Percentiles rank a stretch among this genome's conserved stretches.
phyloP scores from a whole-genome alignment of 2,329 filamentous ascomycete genomes.

The Pseudovirgaria hyperparasitica region DNA sequence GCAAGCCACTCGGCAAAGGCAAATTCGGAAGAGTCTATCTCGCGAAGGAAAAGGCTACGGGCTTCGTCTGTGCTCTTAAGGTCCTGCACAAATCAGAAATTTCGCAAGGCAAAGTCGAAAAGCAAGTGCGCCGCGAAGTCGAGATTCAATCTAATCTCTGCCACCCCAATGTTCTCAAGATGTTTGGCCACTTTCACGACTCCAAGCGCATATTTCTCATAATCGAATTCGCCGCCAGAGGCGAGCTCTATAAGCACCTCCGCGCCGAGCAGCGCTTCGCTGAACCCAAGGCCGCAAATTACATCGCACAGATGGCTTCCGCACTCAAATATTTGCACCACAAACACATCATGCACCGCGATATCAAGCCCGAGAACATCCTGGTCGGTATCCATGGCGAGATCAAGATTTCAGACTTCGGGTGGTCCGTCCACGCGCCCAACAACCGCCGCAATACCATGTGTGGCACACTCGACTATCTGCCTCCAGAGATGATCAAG shows the following conservation, averaged over 20 bases:
- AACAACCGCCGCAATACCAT: constrained; percentile 89
- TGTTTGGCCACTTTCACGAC: constrained; percentile 84
- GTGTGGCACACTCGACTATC: constrained; percentile 94
- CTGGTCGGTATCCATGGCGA: constrained; percentile 92
- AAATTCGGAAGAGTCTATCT: constrained; percentile 83
- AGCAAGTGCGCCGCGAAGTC: constrained; percentile 76
- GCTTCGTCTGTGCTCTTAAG: constrained; percentile 78
- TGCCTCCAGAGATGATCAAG: constrained; percentile 95
- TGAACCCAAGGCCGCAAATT: constrained; percentile 77
- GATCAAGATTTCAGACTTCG: constrained; percentile 97
- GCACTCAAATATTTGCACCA: constrained; percentile 84
- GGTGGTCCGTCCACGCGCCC: constrained; percentile 95
- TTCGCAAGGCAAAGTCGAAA: constrained; percentile 69
- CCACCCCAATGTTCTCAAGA: constrained; percentile 71
- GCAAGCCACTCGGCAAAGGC: constrained; percentile 71
- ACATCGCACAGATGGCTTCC: constrained; percentile 82
- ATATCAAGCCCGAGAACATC: constrained; percentile 98
- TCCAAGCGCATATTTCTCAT: constrained; percentile 79
- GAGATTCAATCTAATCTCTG: constrained; percentile 82
- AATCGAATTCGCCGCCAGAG: constrained; percentile 73
- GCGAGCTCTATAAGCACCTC: constrained; percentile 79
- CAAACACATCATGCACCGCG: constrained; percentile 93
- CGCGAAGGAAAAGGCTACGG: constrained; percentile 63
- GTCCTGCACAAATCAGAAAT: constrained; percentile 76
- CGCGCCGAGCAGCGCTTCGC: constrained; percentile 67